Conservation (phyloP, 164 flowering plant genomes). For the Kalanchoe fedtschenkoi region DNA sequence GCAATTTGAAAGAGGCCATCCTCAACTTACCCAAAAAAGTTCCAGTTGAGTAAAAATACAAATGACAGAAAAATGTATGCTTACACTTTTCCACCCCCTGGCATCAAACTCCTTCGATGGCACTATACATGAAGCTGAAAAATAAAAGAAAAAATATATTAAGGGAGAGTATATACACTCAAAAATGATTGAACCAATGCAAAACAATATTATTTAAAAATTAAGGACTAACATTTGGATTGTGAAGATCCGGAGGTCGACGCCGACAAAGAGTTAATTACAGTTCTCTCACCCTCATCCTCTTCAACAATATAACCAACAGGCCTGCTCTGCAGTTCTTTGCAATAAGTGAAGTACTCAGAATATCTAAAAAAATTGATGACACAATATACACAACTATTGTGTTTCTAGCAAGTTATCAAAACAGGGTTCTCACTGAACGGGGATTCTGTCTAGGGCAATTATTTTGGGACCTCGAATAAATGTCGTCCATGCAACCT, state of each 20-base stretch:
- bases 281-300: background rate
- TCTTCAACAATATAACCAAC: background rate
- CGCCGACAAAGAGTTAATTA: background rate
- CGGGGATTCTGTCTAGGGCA: background rate
- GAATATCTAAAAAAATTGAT: no score
- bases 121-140: background rate
- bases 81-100: constrained; percentile 1
- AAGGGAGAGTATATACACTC: background rate
- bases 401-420: background rate
- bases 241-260: background rate
- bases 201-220: background rate
- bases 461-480: background rate
- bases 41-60: background rate
- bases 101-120: background rate
- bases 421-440: background rate
- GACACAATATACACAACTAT: background rate
- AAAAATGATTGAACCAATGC: background rate
- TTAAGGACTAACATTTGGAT: background rate
- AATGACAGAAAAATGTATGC: background rate
- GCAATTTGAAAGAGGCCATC: background rate
- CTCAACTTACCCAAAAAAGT: background rate
- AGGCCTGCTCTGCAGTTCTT: background rate
- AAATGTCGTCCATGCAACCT: background rate
- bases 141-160: background rate
- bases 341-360: no score